These are phyloP conservation scores for Solanum aculeatissimum DNA, from an alignment of 305 asterid species.

Conservation along the genomic window DNA sequence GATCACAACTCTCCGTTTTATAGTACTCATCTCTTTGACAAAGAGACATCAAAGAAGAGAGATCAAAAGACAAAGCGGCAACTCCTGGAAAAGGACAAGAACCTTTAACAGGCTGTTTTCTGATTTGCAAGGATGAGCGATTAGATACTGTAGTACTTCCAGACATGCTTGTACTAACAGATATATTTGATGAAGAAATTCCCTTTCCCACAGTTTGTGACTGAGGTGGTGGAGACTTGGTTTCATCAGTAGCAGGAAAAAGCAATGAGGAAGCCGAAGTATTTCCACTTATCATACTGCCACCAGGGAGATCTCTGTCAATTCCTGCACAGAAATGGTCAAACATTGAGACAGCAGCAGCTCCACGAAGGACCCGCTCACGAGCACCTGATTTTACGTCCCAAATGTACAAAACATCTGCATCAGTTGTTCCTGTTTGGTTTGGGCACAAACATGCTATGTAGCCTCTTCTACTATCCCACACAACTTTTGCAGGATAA, in stretches of 20 bases:
- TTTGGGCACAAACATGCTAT: conserved; percentile 80
- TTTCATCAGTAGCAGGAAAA: conserved; percentile 47
- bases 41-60: conserved; percentile 62
- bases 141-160: conserved; percentile 25
- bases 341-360: conserved; percentile 93
- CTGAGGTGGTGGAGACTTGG: conserved; percentile 33
- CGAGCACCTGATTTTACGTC: conserved; percentile 96
- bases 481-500: conserved; percentile 71
- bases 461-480: conserved; percentile 90
- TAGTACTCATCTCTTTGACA: conserved; percentile 40
- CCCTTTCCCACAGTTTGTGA: conserved; percentile 27
- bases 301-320: conserved; percentile 28
- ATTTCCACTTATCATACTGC: conserved; percentile 37
- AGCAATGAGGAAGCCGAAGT: conserved; percentile 82
- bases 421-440: conserved; percentile 53
- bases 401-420: conserved; percentile 85
- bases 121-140: conserved; percentile 28
- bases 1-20: conserved; percentile 19
- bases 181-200: conserved; percentile 15
- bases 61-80: conserved; percentile 72
- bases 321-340: conserved; percentile 59
- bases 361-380: conserved; percentile 89
- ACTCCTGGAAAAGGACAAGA: conserved; percentile 93
- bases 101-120: conserved; percentile 61
- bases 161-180: conserved; percentile 13